Base-by-base conservation (phyloP, 1,139 yeast species). In the Blastobotrys elegans region DNA sequence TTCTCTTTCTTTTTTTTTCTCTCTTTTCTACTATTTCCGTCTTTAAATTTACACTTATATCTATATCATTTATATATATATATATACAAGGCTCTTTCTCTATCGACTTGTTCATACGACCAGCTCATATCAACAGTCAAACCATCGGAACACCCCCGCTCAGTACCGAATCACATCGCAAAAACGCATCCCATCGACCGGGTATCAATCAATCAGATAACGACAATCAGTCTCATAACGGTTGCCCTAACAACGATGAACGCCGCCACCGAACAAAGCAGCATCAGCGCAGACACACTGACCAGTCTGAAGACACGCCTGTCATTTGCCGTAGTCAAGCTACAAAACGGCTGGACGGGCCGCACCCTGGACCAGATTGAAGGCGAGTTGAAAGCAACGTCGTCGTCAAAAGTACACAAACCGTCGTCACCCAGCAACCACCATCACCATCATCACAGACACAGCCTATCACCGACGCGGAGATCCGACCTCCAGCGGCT, bases 261-360 rank as follows among this genome's bases (percentile, higher is more conserved):
- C 27, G 27, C 10, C n/a, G n/a, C n/a, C n/a, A n/a, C n/a, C 13
- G 33, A 30, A 30, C 17, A 30, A 13, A 5, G n/a, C 6, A 30
- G 33, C 14, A 13, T 33, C 5, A 36, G 16, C 18, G 27, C 40
- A 8, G 40, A 59, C 33, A 50, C 50, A 22, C 67, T 72, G 18
- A 60, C 68, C 22, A 70, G 69, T 48, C 61, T 74, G 38, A 68
- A 69, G 50, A 71, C 77, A 14, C 61, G 78, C 43, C 61, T 74
- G 17, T 69, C 74, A 44, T 72, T 70, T 58, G 79, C 79, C 6
- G 63, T 71, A 55, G 65, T 73, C 30, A 74, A 74, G 57, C 63
- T 72, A 39, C 75, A 73, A 49, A 55, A 61, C 42, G 66, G 66
- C 5, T 62, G 66, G 66, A 52, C 63, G 11, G 51, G 49, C 22